Evolutionary conservation across 2,329 filamentous ascomycete genomes (phyloP).

Genomic region (Leptodontidium sp.): DNA sequence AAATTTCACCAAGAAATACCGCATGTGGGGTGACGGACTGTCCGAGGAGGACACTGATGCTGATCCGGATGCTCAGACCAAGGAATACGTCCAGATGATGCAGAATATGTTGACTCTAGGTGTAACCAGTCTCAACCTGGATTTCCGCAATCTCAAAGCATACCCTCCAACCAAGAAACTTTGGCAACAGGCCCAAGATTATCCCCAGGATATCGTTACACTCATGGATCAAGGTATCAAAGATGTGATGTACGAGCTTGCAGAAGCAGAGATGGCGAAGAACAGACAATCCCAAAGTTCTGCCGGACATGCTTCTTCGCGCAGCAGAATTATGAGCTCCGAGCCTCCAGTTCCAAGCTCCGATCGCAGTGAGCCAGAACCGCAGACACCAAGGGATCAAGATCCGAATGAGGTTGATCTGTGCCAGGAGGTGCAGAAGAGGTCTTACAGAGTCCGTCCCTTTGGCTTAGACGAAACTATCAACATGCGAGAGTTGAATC

Average conservation of each 20-base stretch:
- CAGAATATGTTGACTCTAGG: constrained; percentile 92
- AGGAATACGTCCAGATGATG: constrained; percentile 84
- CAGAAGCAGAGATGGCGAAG: constrained; percentile 78
- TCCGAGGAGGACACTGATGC: constrained; percentile 76
- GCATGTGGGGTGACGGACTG: constrained; percentile 88
- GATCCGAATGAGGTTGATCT: constrained; percentile 68
- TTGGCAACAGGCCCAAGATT: constrained; percentile 93
- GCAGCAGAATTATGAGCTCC: constrained; percentile 67
- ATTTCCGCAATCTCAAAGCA: constrained; percentile 87
- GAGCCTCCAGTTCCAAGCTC: constrained; percentile 82
- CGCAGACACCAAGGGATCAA: constrained; percentile 52
- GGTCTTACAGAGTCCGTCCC: constrained; percentile 85
- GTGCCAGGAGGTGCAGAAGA: constrained; percentile 78
- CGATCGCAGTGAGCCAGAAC: constrained; percentile 66
- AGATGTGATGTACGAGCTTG: constrained; percentile 91
- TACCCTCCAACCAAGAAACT: constrained; percentile 93
- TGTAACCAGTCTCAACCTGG: constrained; percentile 83
- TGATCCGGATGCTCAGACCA: constrained; percentile 76
- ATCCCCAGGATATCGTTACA: constrained; percentile 95
- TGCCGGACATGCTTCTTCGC: constrained; percentile 54
- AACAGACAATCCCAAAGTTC: constrained; percentile 68
- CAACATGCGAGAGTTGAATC: constrained; percentile 94
- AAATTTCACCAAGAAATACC: constrained; percentile 93
- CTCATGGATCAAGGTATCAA: constrained; percentile 96
- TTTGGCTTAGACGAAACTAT: constrained; percentile 87